These are phyloP conservation scores for Papiliotrema terrestris DNA, from an alignment of 1,284 basidiomycete species.

Conservation along the genomic window DNA sequence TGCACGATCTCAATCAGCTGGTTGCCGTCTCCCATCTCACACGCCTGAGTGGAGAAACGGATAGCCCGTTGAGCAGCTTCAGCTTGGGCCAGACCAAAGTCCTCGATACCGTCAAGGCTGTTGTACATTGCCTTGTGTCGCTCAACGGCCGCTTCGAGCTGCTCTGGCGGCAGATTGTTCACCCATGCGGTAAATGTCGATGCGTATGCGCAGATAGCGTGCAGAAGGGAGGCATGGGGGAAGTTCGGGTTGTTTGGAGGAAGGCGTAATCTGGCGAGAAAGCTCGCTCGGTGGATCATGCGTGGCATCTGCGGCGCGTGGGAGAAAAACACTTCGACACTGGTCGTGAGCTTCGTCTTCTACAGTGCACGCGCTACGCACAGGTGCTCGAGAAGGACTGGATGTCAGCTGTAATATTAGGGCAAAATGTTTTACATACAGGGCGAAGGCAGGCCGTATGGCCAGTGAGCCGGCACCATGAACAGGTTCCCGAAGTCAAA, in stretches of 20 bases:
- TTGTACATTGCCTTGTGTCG: constrained; percentile 20
- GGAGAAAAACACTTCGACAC: constrained; percentile 47
- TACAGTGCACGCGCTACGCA: background rate
- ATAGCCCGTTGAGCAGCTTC: constrained; percentile 29
- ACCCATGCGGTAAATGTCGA: constrained; percentile 46
- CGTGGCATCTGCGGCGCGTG: constrained; percentile 40
- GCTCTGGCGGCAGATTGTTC: constrained; percentile 25
- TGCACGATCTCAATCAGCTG: constrained; percentile 36
- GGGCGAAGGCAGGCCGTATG: constrained; percentile 37
- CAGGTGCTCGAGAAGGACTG: constrained; percentile 41
- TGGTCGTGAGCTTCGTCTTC: constrained; percentile 2
- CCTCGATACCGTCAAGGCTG: constrained; percentile 32
- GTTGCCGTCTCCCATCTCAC: constrained; percentile 29
- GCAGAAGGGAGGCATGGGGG: constrained; percentile 49
- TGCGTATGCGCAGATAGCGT: constrained; percentile 50
- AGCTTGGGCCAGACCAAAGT: constrained; percentile 40
- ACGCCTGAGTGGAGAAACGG: constrained; percentile 21
- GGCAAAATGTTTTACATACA: constrained; percentile 14
- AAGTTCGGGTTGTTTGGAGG: constrained; percentile 48
- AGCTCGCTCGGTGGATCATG: constrained; percentile 44
- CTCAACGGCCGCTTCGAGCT: constrained; percentile 23
- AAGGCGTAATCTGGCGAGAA: constrained; percentile 47
- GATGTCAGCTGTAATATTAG: constrained; percentile 5
- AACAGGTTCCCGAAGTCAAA: constrained; percentile 30
- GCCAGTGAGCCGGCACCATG: constrained; percentile 40